Conservation (phyloP, 805 yeast genomes). For the Sugiyamaella floridensis region DNA sequence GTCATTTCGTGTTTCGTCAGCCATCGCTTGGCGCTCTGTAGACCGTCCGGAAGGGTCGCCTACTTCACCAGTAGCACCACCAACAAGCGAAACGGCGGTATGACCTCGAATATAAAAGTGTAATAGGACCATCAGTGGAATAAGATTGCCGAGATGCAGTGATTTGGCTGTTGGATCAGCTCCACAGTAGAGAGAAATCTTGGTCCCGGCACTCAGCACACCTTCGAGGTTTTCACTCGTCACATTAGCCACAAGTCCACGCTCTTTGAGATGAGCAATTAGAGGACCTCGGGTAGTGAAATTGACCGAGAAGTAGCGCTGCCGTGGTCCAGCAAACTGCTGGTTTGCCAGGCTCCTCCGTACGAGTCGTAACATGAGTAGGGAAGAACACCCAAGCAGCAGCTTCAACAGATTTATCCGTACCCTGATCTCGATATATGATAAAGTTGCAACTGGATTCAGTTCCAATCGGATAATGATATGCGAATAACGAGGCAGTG, state of each 20-base stretch:
- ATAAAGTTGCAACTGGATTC: not conserved
- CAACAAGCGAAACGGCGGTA: conserved; percentile 67
- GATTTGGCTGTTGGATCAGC: conserved; percentile 94
- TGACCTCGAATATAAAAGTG: conserved; percentile 86
- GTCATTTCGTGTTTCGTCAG: conserved; percentile 40
- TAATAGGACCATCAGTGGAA: conserved; percentile 77
- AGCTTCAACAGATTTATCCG: not conserved
- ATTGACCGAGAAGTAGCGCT: not conserved
- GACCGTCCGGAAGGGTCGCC: conserved; percentile 95
- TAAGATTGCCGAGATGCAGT: conserved; percentile 80
- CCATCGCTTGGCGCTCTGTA: conserved; percentile 63
- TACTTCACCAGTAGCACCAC: conserved; percentile 80
- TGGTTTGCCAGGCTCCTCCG: not conserved
- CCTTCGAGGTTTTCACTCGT: conserved; percentile 18
- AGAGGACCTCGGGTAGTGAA: conserved; percentile 18
- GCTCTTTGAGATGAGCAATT: conserved; percentile 35
- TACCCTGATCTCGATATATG: not conserved
- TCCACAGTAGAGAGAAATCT: conserved; percentile 73
- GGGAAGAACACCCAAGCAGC: not conserved
- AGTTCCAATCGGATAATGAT: not conserved
- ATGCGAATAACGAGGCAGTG: not conserved
- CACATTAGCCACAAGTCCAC: conserved; percentile 41
- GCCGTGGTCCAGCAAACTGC: not conserved
- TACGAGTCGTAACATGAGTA: not conserved
- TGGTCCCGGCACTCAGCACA: conserved; percentile 19